Evolutionary conservation across 1,284 basidiomycete genomes (phyloP).

Genomic region (Gymnopus androsaceus): DNA sequence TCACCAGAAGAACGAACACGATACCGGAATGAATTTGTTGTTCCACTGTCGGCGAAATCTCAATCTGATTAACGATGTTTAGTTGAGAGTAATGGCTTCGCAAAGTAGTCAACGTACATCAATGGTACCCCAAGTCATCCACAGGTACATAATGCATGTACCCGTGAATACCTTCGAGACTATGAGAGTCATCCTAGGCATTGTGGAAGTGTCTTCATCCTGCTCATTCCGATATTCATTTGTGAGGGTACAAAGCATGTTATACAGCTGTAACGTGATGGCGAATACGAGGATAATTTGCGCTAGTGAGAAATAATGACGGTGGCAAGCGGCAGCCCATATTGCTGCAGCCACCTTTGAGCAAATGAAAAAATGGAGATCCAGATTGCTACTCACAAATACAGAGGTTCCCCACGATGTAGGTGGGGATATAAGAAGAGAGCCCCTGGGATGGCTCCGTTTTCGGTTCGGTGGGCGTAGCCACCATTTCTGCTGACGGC

Average conservation of each 20-base stretch:
- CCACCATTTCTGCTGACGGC: neutral
- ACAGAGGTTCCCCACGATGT: conserved; percentile 2
- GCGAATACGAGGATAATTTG: conserved; percentile 3
- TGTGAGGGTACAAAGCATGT: neutral
- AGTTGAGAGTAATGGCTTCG: neutral
- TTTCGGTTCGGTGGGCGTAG: neutral
- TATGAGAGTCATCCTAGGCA: neutral
- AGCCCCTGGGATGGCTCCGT: neutral
- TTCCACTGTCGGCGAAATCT: neutral
- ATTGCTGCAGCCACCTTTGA: neutral
- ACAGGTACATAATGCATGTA: conserved; percentile 6
- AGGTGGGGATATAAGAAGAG: conserved; percentile 1
- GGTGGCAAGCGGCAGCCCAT: conserved; percentile 3
- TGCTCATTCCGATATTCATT: neutral
- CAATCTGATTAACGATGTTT: neutral
- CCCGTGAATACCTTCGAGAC: conserved; percentile 3
- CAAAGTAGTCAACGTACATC: conserved; percentile 1
- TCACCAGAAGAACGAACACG: neutral
- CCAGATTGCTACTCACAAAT: neutral
- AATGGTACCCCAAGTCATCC: conserved; percentile 11
- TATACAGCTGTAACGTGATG: conserved; percentile 1
- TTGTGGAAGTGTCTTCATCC: neutral
- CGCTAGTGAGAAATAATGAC: neutral
- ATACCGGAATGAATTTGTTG: conserved; percentile 2
- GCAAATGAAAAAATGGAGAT: neutral